phyloP scores from a whole-genome alignment of 1,284 basidiomycete genomes.

The Farysia itapuensis region DNA sequence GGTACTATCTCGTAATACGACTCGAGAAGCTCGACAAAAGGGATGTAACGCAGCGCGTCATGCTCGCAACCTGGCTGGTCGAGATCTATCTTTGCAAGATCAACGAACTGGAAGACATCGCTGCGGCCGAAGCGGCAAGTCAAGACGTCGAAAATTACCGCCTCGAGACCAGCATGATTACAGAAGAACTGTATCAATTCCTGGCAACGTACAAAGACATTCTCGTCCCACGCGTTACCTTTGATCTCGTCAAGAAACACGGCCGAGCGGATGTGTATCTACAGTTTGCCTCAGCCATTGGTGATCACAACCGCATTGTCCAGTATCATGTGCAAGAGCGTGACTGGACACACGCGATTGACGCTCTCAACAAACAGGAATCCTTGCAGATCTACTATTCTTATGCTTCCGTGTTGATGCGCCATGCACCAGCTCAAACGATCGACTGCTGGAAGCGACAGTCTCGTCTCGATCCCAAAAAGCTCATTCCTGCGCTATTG shows the following conservation, averaged over 20 bases:
- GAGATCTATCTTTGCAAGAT: constrained; percentile 97
- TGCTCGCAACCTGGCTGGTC: constrained; percentile 97
- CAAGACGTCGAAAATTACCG: constrained; percentile 83
- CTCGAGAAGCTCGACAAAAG: constrained; percentile 79
- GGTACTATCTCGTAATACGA: constrained; percentile 84
- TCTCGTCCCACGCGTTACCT: constrained; percentile 80
- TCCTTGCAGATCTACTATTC: constrained; percentile 88
- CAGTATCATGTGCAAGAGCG: constrained; percentile 90
- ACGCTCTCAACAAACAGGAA: constrained; percentile 74
- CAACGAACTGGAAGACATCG: constrained; percentile 87
- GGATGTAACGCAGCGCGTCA: constrained; percentile 89
- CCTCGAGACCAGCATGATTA: constrained; percentile 78
- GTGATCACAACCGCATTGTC: constrained; percentile 82
- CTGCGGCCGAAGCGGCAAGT: constrained; percentile 73
- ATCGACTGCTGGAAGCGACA: constrained; percentile 90
- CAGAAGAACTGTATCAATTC: constrained; percentile 89
- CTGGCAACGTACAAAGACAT: constrained; percentile 75
- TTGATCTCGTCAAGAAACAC: constrained; percentile 89
- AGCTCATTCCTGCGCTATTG: constrained; percentile 85
- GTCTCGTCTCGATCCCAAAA: constrained; percentile 74
- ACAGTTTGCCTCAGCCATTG: constrained; percentile 79
- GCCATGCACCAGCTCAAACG: constrained; percentile 80
- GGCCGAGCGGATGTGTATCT: constrained; percentile 90
- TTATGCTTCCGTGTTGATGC: constrained; percentile 83
- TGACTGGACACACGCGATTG: constrained; percentile 86